phyloP scores from a whole-genome alignment of 176 grass and related monocot genomes.

The Aegilops sharonensis region DNA sequence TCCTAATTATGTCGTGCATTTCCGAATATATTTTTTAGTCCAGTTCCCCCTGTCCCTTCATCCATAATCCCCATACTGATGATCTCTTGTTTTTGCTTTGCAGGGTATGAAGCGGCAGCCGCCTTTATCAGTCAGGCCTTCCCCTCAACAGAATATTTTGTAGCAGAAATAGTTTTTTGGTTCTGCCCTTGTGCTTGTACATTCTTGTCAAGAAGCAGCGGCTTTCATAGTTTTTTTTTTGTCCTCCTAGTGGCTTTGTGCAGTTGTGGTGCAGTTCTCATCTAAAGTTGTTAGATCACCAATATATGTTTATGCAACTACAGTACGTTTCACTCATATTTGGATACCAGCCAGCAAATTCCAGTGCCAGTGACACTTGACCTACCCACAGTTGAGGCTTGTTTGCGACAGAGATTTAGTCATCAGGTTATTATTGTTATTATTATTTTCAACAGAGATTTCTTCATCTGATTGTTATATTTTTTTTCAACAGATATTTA shows the following conservation, averaged over 20 bases:
- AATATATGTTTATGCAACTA: constrained; percentile 25
- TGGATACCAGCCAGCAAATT: constrained; percentile 8
- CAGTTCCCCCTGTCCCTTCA: neutral
- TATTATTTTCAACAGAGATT: neutral
- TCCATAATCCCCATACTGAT: neutral
- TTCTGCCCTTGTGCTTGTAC: constrained; percentile 28
- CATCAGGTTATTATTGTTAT: neutral
- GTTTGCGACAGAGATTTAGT: neutral
- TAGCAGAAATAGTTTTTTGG: constrained; percentile 38
- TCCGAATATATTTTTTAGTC: neutral
- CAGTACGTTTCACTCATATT: neutral
- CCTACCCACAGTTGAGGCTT: neutral
- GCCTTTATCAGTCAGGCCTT: constrained; percentile 2
- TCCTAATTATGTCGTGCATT: neutral
- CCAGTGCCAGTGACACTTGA: neutral
- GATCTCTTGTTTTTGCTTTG: constrained; percentile 25
- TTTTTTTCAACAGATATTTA: neutral
- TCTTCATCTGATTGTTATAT: neutral
- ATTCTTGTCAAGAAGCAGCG: constrained; percentile 41
- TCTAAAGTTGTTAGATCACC: constrained; percentile 9
- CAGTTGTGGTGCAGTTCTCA: constrained; percentile 10
- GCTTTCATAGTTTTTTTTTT: constrained; percentile 10
- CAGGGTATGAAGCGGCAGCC: constrained; percentile 31
- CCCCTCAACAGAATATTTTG: constrained; percentile 19
- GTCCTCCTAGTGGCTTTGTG: neutral